Base-by-base conservation (phyloP, 306 rosid species). In the Rosa chinensis region DNA sequence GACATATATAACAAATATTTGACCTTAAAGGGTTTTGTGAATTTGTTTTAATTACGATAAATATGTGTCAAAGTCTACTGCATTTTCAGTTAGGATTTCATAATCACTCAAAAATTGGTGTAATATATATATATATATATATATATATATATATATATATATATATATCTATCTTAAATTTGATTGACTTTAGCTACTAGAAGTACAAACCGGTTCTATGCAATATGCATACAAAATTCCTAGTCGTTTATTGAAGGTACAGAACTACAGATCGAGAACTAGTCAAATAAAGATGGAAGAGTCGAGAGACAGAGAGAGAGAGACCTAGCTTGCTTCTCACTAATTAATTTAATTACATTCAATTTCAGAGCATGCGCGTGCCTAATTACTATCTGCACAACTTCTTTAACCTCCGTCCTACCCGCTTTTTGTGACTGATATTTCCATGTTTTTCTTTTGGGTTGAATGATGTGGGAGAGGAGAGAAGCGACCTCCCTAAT, bases 1-100 rank as follows among this genome's bases (percentile, higher is more conserved):
- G 58, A 49, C 44, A 37, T 48, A 66, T 12, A 47, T 48, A 58
- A 58, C 18, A 73, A 37, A 6, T 2, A 66, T 76, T 80, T 80
- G 84, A 80, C 79, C 69, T 61, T 53, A 21, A 49, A 5, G 42
- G 52, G 74, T 67, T 83, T 48, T 39, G 35, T 49, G 5, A 64
- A 78, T 25, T 62, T 5, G 39, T 35, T 44, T 78, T 67, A 68
- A 18, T 44, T 69, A 28, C 44, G 50, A 47, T 8, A 55, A 61
- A 45, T 79, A 1, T 61, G 23, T 25, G 10, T 45, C 20, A 32
- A 73, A 37, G 77, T 53, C 77, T 39, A 53, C 77, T 37, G 77
- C 66, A 73, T 52, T 16, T 53, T 11, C 18, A 73, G 66, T 55
- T 73, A 16, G 18, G 5, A 23, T 58, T n/a, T 74, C 78, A 21